These are phyloP conservation scores for Clonostachys solani DNA, from an alignment of 2,329 filamentous ascomycete species.

Conservation along the genomic window DNA sequence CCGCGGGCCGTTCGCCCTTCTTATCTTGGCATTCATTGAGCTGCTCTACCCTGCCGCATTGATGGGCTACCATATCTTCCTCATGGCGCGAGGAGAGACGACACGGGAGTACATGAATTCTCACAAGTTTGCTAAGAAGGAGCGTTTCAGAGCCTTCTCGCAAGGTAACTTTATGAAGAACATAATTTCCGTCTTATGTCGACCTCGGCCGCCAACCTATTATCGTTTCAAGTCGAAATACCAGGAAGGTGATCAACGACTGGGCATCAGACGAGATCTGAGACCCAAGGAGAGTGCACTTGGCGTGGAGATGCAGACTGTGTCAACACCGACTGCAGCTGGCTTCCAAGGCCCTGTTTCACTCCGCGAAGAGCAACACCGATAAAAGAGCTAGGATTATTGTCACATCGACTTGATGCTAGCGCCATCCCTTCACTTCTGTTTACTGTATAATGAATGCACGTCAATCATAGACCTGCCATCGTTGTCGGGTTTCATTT, in stretches of 20 bases:
- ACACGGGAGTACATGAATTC: conserved; percentile 95
- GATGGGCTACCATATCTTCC: conserved; percentile 84
- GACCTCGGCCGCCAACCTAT: conserved; percentile 84
- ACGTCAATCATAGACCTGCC: too few species aligned
- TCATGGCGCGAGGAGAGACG: conserved; percentile 88
- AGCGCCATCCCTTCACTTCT: too few species aligned
- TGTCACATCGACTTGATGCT: too few species aligned
- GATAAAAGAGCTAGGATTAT: too few species aligned
- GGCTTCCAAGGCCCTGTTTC: conserved; percentile 52
- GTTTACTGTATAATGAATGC: too few species aligned
- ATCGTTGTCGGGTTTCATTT: too few species aligned
- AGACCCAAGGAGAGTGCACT: conserved; percentile 43
- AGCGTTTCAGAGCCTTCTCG: conserved; percentile 86
- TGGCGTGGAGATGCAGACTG: conserved; percentile 70
- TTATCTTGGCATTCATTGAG: conserved; percentile 74
- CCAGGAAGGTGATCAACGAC: conserved; percentile 77
- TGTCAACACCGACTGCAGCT: conserved; percentile 21
- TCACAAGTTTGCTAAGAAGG: conserved; percentile 89
- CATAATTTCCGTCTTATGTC: conserved; percentile 74
- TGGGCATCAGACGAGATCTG: conserved; percentile 47
- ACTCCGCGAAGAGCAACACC: conserved; percentile 12
- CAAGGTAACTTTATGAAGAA: conserved; percentile 74
- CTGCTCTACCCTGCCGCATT: conserved; percentile 80
- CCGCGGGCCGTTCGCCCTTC: conserved; percentile 81
- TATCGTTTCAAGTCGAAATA: conserved; percentile 79